Conservation (phyloP, 306 rosid species). For the Pterocarpus santalinus region DNA sequence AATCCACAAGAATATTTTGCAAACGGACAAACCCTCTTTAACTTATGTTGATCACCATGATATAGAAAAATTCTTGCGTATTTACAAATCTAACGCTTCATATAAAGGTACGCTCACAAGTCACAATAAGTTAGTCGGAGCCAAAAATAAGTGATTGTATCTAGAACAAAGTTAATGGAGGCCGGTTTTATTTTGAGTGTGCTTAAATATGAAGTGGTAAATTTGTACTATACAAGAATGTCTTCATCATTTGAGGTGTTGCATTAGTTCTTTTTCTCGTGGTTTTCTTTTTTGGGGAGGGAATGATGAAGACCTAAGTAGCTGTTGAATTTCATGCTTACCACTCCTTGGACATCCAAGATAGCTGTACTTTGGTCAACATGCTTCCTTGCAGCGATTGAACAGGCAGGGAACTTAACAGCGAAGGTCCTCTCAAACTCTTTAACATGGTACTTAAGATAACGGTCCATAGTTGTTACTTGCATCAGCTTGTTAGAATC, state of each 20-base stretch:
- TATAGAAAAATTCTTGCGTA: no score
- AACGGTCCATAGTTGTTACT: slow-evolving; percentile 90
- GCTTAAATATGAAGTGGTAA: no score
- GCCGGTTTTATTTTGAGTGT: no score
- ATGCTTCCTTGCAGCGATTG: slow-evolving; percentile 88
- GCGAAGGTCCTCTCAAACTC: slow-evolving; percentile 89
- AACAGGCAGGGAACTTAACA: slow-evolving; percentile 86
- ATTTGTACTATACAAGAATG: no score
- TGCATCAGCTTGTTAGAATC: slow-evolving; percentile 85
- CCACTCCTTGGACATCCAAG: slow-evolving; percentile 99
- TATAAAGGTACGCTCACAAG: no score
- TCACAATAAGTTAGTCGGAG: no score
- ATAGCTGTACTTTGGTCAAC: slow-evolving; percentile 94
- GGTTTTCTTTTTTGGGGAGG: neutral
- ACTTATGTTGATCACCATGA: neutral
- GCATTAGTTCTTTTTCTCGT: neutral
- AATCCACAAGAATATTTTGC: neutral
- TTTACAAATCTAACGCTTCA: no score
- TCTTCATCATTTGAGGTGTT: no score
- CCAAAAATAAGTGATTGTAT: no score
- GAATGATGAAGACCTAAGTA: neutral
- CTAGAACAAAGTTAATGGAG: no score
- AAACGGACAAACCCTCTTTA: neutral
- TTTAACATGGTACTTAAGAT: slow-evolving; percentile 79
- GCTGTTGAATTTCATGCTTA: slow-evolving; percentile 37